Percentiles rank a stretch among this genome's conserved stretches.
Conservation (phyloP, 441 rosid genomes). For the Melastoma candidum region DNA sequence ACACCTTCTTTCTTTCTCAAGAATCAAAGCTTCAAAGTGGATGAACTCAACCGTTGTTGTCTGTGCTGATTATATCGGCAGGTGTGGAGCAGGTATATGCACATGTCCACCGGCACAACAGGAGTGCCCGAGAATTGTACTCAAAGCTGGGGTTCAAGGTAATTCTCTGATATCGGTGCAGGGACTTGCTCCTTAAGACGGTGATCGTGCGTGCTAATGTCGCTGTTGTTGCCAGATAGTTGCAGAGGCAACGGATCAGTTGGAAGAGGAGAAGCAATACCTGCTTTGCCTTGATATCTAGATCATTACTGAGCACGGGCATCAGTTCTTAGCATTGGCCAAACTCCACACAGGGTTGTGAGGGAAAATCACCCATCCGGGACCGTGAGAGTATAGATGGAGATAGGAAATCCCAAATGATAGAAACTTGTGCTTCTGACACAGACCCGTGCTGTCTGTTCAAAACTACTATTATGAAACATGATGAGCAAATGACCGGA, state of each 20-base stretch:
- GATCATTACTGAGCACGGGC: slow-evolving; percentile 76
- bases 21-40: neutral
- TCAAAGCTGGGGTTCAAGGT: slow-evolving; percentile 69
- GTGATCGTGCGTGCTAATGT: slow-evolving; percentile 9
- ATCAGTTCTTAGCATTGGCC: slow-evolving; percentile 52
- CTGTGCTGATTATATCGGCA: slow-evolving; percentile 22
- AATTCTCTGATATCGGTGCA: slow-evolving; percentile 3
- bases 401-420: too few relatives aligned
- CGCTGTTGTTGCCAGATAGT: slow-evolving; percentile 38
- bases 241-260: slow-evolving; percentile 36
- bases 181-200: neutral
- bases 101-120: slow-evolving; percentile 62
- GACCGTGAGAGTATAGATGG: too few relatives aligned
- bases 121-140: slow-evolving; percentile 52
- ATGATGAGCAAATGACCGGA: too few relatives aligned
- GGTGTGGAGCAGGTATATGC: slow-evolving; percentile 57
- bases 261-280: slow-evolving; percentile 42
- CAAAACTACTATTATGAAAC: too few relatives aligned
- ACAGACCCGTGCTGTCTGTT: too few relatives aligned
- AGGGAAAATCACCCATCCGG: too few relatives aligned
- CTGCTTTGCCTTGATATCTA: slow-evolving; percentile 37
- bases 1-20: too few relatives aligned
- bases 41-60: neutral
- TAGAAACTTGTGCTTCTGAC: too few relatives aligned
- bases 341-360: slow-evolving; percentile 46